Conservation (phyloP, 1,284 basidiomycete genomes). For the Heterobasidion irregulare region DNA sequence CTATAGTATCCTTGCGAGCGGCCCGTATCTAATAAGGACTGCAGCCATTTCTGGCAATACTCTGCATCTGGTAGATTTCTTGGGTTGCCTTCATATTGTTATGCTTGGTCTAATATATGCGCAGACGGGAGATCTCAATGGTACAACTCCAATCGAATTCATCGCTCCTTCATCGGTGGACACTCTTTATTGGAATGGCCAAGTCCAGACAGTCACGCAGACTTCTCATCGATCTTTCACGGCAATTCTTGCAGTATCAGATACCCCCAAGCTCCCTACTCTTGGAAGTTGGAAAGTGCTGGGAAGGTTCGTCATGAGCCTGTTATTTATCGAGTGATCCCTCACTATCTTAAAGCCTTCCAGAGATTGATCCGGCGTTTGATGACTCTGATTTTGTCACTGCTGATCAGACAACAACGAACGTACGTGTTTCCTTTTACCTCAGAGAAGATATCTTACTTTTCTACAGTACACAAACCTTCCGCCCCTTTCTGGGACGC, state of each 20-base stretch:
- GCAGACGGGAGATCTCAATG: not conserved
- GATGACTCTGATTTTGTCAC: not conserved
- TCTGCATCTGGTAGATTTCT: not conserved
- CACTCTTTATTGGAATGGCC: not conserved
- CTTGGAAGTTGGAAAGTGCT: not conserved
- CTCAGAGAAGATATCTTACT: conserved; percentile 10
- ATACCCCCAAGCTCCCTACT: not conserved
- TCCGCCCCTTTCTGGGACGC: conserved; percentile 29
- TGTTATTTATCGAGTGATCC: not conserved
- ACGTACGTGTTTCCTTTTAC: not conserved
- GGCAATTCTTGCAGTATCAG: not conserved
- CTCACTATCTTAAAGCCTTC: not conserved
- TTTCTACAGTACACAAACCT: conserved; percentile 34
- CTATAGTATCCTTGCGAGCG: not conserved
- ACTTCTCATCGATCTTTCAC: not conserved
- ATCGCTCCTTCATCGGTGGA: not conserved
- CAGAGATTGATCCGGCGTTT: not conserved
- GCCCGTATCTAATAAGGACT: not conserved
- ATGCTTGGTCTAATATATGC: not conserved
- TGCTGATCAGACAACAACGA: not conserved
- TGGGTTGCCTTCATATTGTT: not conserved
- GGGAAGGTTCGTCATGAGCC: too few species aligned
- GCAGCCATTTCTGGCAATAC: not conserved
- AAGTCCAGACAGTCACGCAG: not conserved
- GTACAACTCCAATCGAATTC: not conserved